Evolutionary conservation across 208 protist species (phyloP).

Genomic region (Crithidia brevicula): DNA sequence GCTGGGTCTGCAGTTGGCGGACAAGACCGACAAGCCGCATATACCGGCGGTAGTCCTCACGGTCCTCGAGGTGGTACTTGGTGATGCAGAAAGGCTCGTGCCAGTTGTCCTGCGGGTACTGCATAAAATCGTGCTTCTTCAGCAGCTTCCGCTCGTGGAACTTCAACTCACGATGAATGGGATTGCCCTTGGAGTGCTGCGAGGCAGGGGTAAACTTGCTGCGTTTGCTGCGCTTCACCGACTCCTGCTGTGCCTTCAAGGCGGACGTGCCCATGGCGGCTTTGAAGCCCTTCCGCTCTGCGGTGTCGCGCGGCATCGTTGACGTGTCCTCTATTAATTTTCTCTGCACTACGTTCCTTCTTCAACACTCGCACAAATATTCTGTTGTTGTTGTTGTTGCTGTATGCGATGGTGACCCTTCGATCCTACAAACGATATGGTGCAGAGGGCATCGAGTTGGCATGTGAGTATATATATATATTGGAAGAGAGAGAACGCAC

Average conservation of each 20-base stretch:
- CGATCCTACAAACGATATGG: too few species aligned
- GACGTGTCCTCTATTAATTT: not conserved
- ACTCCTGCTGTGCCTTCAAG: slow-evolving; percentile 54
- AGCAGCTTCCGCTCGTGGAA: slow-evolving; percentile 92
- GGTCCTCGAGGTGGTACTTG: slow-evolving; percentile 93
- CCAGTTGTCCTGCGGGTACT: slow-evolving; percentile 92
- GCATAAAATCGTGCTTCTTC: slow-evolving; percentile 93
- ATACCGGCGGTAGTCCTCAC: slow-evolving; percentile 93
- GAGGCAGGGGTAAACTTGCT: slow-evolving; percentile 84
- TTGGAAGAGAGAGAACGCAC: too few species aligned
- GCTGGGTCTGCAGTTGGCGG: slow-evolving; percentile 83
- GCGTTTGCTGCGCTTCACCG: slow-evolving; percentile 76
- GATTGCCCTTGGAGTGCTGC: slow-evolving; percentile 79
- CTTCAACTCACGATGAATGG: slow-evolving; percentile 85
- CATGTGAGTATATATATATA: too few species aligned
- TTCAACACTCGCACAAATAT: too few species aligned
- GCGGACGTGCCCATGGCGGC: slow-evolving; percentile 50
- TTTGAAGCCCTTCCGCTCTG: slow-evolving; percentile 57
- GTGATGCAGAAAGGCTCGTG: slow-evolving; percentile 92
- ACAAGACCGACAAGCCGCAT: slow-evolving; percentile 88
- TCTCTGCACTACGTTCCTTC: not conserved
- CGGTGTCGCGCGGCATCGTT: slow-evolving; percentile 66
- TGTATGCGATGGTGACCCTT: too few species aligned
- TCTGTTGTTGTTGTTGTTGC: not conserved
- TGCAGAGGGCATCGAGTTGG: too few species aligned